Evolutionary conservation across 208 protist species (phyloP).

Genomic region (Crithidia acanthocephali): DNA sequence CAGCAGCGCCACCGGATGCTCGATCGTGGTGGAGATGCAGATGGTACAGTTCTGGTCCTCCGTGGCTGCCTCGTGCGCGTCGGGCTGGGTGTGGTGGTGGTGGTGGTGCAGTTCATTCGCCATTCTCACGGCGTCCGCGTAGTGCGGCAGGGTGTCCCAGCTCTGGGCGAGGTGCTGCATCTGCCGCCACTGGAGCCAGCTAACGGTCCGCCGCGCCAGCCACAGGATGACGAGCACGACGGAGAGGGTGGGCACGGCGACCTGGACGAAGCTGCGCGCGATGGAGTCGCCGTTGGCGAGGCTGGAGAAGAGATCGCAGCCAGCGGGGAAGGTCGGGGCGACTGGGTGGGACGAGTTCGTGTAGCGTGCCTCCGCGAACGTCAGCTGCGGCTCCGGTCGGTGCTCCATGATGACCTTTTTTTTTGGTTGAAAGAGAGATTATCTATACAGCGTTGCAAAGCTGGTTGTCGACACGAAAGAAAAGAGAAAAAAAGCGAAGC

Average conservation of each 20-base stretch:
- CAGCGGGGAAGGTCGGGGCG: constrained; percentile 21
- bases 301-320: constrained; percentile 18
- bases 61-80: neutral
- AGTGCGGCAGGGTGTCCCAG: constrained; percentile 29
- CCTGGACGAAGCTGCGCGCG: constrained; percentile 16
- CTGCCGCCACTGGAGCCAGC: constrained; percentile 9
- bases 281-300: constrained; percentile 29
- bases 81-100: neutral
- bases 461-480: too few species aligned
- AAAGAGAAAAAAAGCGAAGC: too few species aligned
- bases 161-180: constrained; percentile 10
- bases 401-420: constrained; percentile 9
- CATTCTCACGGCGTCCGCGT: constrained; percentile 10
- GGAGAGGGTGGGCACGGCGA: constrained; percentile 28
- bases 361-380: constrained; percentile 34
- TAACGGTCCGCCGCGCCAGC: constrained; percentile 15
- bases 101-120: constrained; percentile 9
- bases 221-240: constrained; percentile 31
- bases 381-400: constrained; percentile 15
- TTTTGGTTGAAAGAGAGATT: too few species aligned
- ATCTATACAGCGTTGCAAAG: neutral
- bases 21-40: constrained; percentile 21
- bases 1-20: constrained; percentile 36
- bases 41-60: constrained; percentile 29
- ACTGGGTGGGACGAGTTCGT: constrained; percentile 23